A percentile compares a stretch with the other conserved stretches of the same genome.
Conservation (phyloP, 345 rosid species). For the Populus pruinosa region DNA sequence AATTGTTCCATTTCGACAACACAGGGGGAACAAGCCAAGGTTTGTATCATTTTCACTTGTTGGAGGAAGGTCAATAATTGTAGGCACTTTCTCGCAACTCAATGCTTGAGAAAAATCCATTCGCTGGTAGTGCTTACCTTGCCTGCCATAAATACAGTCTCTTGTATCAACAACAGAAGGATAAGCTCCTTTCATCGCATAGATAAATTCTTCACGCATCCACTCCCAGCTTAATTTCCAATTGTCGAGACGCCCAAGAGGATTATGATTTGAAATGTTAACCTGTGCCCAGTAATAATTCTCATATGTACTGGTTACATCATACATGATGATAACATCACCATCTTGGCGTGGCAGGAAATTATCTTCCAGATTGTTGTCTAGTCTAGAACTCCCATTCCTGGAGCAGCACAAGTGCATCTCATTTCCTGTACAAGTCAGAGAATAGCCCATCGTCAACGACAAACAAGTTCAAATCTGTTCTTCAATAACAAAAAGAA, state of each 20-base stretch:
- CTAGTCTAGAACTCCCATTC: slow-evolving; percentile 14
- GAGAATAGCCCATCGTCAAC: neutral
- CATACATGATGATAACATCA: slow-evolving; percentile 46
- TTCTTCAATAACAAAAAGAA: neutral
- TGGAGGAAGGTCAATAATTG: slow-evolving; percentile 41
- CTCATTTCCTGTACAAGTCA: slow-evolving; percentile 7
- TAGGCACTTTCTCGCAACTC: slow-evolving; percentile 44
- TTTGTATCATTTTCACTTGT: slow-evolving; percentile 33
- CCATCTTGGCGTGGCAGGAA: slow-evolving; percentile 38
- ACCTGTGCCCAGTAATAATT: slow-evolving; percentile 41
- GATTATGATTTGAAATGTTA: slow-evolving; percentile 41
- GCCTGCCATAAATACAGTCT: slow-evolving; percentile 45
- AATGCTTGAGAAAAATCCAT: slow-evolving; percentile 43
- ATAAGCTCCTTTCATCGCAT: slow-evolving; percentile 48
- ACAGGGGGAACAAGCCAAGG: slow-evolving; percentile 41
- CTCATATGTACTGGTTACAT: slow-evolving; percentile 28
- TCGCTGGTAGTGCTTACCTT: slow-evolving; percentile 25
- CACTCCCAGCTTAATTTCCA: slow-evolving; percentile 72
- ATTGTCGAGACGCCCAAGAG: slow-evolving; percentile 50
- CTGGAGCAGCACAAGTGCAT: slow-evolving; percentile 40
- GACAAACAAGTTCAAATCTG: neutral
- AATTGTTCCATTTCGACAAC: slow-evolving; percentile 52
- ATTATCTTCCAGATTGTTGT: slow-evolving; percentile 2
- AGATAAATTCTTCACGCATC: slow-evolving; percentile 49
- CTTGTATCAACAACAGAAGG: slow-evolving; percentile 27